These are phyloP conservation scores for Chenopodium quinoa DNA, from an alignment of 148 eudicot genomes.

Conservation along the genomic window DNA sequence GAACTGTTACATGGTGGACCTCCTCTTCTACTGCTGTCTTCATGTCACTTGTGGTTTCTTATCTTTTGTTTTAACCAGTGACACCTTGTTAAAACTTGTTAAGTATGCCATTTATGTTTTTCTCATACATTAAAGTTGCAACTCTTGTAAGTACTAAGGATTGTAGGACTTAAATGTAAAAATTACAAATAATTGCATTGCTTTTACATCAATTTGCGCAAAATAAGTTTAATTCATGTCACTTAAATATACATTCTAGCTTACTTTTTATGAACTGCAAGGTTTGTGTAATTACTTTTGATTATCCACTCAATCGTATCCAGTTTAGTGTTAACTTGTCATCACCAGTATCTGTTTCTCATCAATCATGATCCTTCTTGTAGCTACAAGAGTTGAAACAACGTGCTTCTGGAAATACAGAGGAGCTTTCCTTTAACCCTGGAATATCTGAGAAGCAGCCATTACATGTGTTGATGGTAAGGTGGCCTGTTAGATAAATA, in stretches of 20 bases:
- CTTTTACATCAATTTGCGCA: too few relatives aligned
- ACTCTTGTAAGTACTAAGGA: too few relatives aligned
- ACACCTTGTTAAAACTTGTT: neutral
- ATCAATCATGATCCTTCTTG: constrained; percentile 13
- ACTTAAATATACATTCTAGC: neutral
- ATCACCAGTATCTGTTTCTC: neutral
- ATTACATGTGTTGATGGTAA: constrained; percentile 96
- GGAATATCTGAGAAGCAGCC: constrained; percentile 96
- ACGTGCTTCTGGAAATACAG: constrained; percentile 77
- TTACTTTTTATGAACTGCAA: neutral
- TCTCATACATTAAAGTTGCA: too few relatives aligned
- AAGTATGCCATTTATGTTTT: neutral
- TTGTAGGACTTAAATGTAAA: too few relatives aligned
- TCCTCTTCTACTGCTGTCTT: neutral
- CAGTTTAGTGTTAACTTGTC: neutral
- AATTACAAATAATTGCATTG: too few relatives aligned
- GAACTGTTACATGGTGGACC: neutral
- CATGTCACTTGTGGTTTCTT: constrained; percentile 1
- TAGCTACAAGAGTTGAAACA: constrained; percentile 92
- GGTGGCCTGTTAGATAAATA: constrained; percentile 16
- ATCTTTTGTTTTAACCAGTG: neutral
- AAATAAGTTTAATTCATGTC: neutral
- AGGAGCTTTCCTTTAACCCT: constrained; percentile 64
- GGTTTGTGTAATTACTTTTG: neutral
- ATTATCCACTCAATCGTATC: neutral